Percentiles rank a stretch among this genome's conserved stretches.
Conservation (phyloP, 2,329 filamentous ascomycete genomes). For the Blastomyces parvus region DNA sequence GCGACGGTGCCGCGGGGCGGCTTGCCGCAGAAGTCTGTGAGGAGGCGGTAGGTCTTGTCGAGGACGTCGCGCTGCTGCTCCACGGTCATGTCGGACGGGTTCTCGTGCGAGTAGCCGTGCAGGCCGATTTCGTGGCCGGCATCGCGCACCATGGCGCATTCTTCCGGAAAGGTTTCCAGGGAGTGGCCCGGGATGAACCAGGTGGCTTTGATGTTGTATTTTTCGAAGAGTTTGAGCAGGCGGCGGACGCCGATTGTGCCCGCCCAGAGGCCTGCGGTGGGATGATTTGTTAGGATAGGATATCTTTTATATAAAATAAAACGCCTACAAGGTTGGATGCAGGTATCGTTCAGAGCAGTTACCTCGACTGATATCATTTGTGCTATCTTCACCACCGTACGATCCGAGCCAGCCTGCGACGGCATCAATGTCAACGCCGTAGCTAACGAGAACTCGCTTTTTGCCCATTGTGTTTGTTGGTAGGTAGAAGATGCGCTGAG, state of each 20-base stretch:
- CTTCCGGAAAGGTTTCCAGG: constrained; percentile 57
- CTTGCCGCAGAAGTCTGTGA: constrained; percentile 66
- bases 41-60: constrained; percentile 63
- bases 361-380: constrained; percentile 63
- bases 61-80: constrained; percentile 69
- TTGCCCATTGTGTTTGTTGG: constrained; percentile 23
- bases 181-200: constrained; percentile 58
- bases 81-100: constrained; percentile 59
- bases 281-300: neutral
- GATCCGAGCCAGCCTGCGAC: constrained; percentile 67
- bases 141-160: constrained; percentile 53
- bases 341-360: constrained; percentile 1
- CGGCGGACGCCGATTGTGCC: constrained; percentile 57
- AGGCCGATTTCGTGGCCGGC: constrained; percentile 57
- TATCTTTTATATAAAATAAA: too few relatives aligned
- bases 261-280: constrained; percentile 49
- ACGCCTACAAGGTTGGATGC: neutral
- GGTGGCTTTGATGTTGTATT: constrained; percentile 61
- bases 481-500: constrained; percentile 21
- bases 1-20: constrained; percentile 63
- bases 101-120: constrained; percentile 67
- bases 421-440: constrained; percentile 67
- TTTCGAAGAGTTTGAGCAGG: constrained; percentile 60
- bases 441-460: constrained; percentile 49
- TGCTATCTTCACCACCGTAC: constrained; percentile 63